A percentile compares a stretch with the other conserved stretches of the same genome.
phyloP scores from a whole-genome alignment of 768 basidiomycete genomes.

The Hygrocybe coccinea region DNA sequence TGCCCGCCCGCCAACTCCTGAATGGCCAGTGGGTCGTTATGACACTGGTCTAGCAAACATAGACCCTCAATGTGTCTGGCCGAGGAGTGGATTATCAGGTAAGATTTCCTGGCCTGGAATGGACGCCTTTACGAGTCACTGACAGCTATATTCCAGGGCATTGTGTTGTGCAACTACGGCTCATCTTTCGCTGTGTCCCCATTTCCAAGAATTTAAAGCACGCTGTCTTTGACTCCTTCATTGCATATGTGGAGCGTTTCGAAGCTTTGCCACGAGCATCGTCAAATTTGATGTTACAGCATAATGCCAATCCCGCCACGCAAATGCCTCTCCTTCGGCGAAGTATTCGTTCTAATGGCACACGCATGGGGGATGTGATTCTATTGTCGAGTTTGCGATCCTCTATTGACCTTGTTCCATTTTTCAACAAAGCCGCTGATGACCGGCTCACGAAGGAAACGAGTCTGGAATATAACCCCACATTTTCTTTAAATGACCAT shows the following conservation, averaged over 20 bases:
- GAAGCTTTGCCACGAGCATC: constrained; percentile 8
- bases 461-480: background rate
- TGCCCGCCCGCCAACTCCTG: constrained; percentile 14
- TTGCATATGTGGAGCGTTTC: constrained; percentile 3
- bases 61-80: constrained; percentile 12
- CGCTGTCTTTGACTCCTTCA: background rate
- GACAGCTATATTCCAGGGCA: constrained; percentile 3
- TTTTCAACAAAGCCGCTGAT: constrained; percentile 3
- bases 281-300: too few relatives aligned
- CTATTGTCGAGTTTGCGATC: constrained; percentile 2
- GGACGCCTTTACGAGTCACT: background rate
- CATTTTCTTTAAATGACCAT: background rate
- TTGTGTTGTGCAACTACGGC: background rate
- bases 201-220: background rate
- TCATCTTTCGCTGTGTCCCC: background rate
- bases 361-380: constrained; percentile 5
- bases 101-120: background rate
- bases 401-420: constrained; percentile 8
- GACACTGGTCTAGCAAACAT: constrained; percentile 19
- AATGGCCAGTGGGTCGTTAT: constrained; percentile 18
- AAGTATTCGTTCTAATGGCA: background rate
- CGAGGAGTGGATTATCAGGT: constrained; percentile 18
- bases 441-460: constrained; percentile 1
- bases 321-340: constrained; percentile 5
- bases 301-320: constrained; percentile 2